Percentiles rank a stretch among this genome's conserved stretches.
Conservation (phyloP, 805 yeast species). For the Clavispora carvajalis region DNA sequence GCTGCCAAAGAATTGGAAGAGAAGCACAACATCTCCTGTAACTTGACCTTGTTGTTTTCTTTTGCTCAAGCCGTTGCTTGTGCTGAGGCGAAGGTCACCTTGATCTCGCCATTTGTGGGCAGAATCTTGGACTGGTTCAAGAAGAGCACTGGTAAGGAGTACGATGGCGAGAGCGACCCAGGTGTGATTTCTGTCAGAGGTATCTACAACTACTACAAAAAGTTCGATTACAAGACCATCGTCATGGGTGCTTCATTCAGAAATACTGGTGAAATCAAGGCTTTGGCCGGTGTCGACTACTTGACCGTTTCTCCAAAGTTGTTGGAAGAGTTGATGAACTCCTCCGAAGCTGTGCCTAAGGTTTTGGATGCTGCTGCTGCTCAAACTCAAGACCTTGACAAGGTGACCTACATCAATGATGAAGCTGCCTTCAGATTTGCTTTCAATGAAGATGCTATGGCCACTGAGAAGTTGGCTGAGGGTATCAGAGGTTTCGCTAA, state of each 20-base stretch:
- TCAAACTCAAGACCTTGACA: constrained; percentile 43
- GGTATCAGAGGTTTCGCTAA: constrained; percentile 97
- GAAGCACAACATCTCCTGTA: constrained; percentile 86
- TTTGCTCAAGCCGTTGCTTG: constrained; percentile 97
- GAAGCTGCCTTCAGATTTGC: constrained; percentile 87
- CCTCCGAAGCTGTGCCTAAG: constrained; percentile 74
- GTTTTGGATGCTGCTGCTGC: constrained; percentile 61
- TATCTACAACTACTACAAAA: constrained; percentile 97
- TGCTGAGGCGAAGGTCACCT: constrained; percentile 95
- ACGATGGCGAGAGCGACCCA: constrained; percentile 76
- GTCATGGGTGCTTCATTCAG: constrained; percentile 99
- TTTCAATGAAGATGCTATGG: constrained; percentile 96
- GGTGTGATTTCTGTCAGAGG: constrained; percentile 88
- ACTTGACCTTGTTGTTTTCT: constrained; percentile 92
- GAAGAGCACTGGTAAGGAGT: constrained; percentile 85
- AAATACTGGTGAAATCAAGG: constrained; percentile 91
- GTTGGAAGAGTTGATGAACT: constrained; percentile 81
- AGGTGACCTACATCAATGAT: constrained; percentile 77
- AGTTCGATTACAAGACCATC: constrained; percentile 91
- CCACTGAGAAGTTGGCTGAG: constrained; percentile 93
- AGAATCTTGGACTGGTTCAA: constrained; percentile 98
- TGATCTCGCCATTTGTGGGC: constrained; percentile 98
- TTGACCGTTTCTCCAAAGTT: constrained; percentile 92
- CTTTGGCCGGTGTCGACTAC: constrained; percentile 95
- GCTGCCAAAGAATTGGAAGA: constrained; percentile 95